Base-by-base conservation (phyloP, 164 flowering plant genomes). In the Vitis rupestris region DNA sequence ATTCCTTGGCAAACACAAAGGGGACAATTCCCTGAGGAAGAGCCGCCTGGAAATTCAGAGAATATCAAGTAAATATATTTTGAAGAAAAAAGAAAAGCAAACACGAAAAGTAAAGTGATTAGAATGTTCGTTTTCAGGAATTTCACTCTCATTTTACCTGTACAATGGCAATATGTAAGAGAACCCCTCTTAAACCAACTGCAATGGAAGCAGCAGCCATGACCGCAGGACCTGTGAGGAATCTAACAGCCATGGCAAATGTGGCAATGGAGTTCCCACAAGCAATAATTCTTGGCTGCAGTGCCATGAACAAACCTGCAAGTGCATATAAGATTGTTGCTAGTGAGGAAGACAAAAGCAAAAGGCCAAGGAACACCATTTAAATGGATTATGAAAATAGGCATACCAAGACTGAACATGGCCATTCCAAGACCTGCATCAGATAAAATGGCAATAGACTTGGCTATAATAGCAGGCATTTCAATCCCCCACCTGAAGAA, bases 21-120 rank as follows among this genome's bases (percentile, higher is more conserved):
- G 86, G 81, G 30, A 83, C 84, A 63, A 83, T 79, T 16, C 82
- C 87, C 74, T 77, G 83, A n/a, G 87, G 87, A 64, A 84, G 83
- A 10, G 87, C 87, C 7, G 87, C 85, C 85, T 81, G 64, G 15
- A 53, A 57, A 37, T 37, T 3, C 4, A 37, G 44, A 37, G 44
- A 3, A 37, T 37, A 37, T 37, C 5, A 37, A 37, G 7, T 37
- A 37, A 37, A 37, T 37, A 37, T 37, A 37, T 37, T 37, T 37
- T 37, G 2, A 4, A 37, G 44, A 6, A 6, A 37, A 37, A 37
- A 37, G 4, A 37, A 37, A 37, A 37, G 44, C 44, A 37, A 4
- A 37, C 44, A 37, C 3, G 44, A 37, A 3, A 37, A 37, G 44
- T 37, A 37, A 23, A 23, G 27, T 23, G 27, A 23, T 23, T 23